phyloP scores from a whole-genome alignment of 306 rosid genomes.

The Sophora flavescens region DNA sequence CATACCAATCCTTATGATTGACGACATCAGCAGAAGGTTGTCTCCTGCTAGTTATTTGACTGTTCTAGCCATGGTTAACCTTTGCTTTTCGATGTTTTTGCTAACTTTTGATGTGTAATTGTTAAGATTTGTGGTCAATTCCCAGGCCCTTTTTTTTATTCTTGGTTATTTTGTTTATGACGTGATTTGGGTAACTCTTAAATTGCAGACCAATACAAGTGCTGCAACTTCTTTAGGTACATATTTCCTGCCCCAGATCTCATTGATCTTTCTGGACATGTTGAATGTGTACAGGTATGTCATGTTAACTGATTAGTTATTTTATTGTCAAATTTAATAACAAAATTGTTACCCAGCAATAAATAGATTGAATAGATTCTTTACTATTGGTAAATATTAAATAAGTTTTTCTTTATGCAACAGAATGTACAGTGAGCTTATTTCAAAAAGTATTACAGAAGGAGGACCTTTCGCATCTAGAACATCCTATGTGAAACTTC shows the following conservation, averaged over 20 bases:
- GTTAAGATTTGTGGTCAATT: constrained; percentile 15
- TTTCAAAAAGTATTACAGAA: constrained; percentile 89
- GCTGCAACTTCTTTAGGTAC: constrained; percentile 93
- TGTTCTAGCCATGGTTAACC: constrained; percentile 9
- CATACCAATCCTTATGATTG: background rate
- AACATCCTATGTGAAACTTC: constrained; percentile 90
- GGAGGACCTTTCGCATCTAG: constrained; percentile 92
- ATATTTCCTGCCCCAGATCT: constrained; percentile 86
- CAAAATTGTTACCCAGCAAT: background rate
- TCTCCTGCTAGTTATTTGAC: background rate
- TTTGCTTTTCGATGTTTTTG: constrained; percentile 9
- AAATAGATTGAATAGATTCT: constrained; percentile 9
- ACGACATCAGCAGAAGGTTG: background rate
- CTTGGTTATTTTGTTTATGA: background rate
- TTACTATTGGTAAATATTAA: constrained; percentile 2
- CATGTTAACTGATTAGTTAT: background rate
- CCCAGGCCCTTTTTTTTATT: background rate
- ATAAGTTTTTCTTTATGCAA: constrained; percentile 19
- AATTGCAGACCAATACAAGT: constrained; percentile 91
- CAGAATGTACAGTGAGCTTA: constrained; percentile 99
- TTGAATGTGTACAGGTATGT: constrained; percentile 93
- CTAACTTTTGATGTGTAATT: background rate
- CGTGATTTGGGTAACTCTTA: constrained; percentile 36
- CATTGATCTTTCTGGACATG: constrained; percentile 95
- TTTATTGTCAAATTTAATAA: background rate